phyloP scores from a whole-genome alignment of 2,329 filamentous ascomycete genomes.

The Ceratocystis colombiana region DNA sequence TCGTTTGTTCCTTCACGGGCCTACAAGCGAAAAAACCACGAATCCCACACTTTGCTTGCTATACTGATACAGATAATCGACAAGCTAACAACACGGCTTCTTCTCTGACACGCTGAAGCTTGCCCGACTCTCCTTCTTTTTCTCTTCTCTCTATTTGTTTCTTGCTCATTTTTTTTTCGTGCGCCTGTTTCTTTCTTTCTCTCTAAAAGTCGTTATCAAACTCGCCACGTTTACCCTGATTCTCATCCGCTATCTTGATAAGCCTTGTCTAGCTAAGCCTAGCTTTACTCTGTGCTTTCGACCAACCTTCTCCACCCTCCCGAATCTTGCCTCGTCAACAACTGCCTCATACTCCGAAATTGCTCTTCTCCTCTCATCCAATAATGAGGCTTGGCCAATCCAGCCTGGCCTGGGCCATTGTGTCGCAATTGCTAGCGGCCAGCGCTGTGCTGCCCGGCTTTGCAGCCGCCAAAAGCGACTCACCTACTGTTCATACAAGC shows the following conservation, averaged over 20 bases:
- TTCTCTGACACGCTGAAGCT: neutral
- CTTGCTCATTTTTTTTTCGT: neutral
- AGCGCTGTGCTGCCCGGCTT: constrained; percentile 18
- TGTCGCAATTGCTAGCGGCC: constrained; percentile 22
- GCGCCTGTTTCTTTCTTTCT: neutral
- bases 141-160: neutral
- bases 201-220: neutral
- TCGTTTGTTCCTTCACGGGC: constrained; percentile 2
- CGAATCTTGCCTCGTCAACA: neutral
- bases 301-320: neutral
- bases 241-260: too few relatives aligned
- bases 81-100: neutral
- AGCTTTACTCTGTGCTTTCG: neutral
- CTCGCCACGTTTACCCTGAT: neutral
- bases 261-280: neutral
- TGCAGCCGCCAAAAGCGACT: constrained; percentile 43
- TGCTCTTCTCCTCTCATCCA: neutral
- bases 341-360: neutral
- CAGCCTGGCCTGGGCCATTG: constrained; percentile 20
- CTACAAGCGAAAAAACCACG: constrained; percentile 13
- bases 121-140: neutral
- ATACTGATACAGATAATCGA: constrained; percentile 4
- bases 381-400: constrained; percentile 22
- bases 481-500: constrained; percentile 55
- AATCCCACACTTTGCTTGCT: constrained; percentile 4